Evolutionary conservation across 495 filamentous ascomycete species (phyloP), one percentile per base, ranked within the genome.

Genomic region (Talaromyces thailandensis): DNA sequence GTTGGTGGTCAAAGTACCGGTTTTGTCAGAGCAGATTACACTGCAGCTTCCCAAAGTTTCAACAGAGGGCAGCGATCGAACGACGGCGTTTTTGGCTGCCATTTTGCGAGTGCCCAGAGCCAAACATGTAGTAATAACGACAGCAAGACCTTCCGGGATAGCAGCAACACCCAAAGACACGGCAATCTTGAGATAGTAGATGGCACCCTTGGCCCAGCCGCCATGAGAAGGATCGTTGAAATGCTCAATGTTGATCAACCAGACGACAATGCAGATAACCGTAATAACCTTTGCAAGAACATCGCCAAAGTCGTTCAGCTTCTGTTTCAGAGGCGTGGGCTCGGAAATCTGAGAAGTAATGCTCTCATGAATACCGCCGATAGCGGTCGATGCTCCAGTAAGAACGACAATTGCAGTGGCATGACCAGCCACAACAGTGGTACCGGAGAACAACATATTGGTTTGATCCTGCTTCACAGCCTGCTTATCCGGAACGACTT

Each of bases 21-120:
- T 99, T 81, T 99, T 99, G 78, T 99, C 95, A n/a, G 95, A 99
- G 78, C 95, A 99, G 70, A 99, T 96, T 60, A 99, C 92, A 69
- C 94, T 98, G 81, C 95, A 99, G 82, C 95, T 98, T 68, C 95
- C 95, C 43, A 99, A 79, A 11, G 95, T 99, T 75, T 99, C 95
- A 62, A 98, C 94, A 7, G 95, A 98, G 21, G 94, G 95, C 62
- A 98, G 81, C 69, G 91, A 97, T 68, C 94, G 83, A 52, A 98
- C 94, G 37, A 98, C 93, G 16, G 94, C 94, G 68, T 98, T 97
- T 79, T 96, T 97, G 37, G 91, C 90, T 26, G 94, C 95, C 94
- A 98, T 98, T 79, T 94, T 97, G 56, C 93, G 86, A 16, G 95
- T 98, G 62, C 94, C 94, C 25, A 98, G 81, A 64, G 94, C 94